A percentile compares a stretch with the other conserved stretches of the same genome.
These are phyloP conservation scores for Cutaneotrichosporon mucoides DNA, from an alignment of 1,284 basidiomycete genomes.

Conservation along the genomic window DNA sequence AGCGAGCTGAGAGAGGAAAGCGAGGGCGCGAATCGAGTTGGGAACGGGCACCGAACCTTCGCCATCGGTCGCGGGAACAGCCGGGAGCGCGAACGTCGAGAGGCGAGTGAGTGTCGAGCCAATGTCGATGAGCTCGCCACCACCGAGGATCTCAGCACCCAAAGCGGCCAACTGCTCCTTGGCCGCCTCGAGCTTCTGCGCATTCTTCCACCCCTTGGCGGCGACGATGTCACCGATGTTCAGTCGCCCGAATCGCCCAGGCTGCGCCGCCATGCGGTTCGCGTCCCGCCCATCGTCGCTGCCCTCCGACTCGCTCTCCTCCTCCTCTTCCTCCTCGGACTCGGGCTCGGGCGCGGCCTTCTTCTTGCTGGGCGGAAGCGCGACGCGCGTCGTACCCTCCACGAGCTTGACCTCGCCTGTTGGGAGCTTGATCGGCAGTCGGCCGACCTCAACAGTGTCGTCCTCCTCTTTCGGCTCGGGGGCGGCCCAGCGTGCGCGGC, in stretches of 20 bases:
- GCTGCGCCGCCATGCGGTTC: conserved; percentile 37
- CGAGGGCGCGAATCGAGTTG: conserved; percentile 74
- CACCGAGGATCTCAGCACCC: conserved; percentile 82
- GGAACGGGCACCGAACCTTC: conserved; percentile 63
- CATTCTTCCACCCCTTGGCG: conserved; percentile 56
- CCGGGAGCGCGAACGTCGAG: conserved; percentile 74
- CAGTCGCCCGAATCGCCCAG: conserved; percentile 67
- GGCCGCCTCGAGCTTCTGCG: conserved; percentile 65
- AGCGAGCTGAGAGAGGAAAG: conserved; percentile 84
- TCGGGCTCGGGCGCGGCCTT: conserved; percentile 47
- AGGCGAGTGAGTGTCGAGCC: conserved; percentile 78
- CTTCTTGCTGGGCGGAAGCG: conserved; percentile 43
- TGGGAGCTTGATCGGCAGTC: conserved; percentile 79
- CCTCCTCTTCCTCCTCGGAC: conserved; percentile 49
- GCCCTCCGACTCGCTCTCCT: conserved; percentile 50
- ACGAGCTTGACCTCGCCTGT: conserved; percentile 64
- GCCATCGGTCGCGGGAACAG: conserved; percentile 58
- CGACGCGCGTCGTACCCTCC: conserved; percentile 49
- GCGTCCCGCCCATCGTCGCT: conserved; percentile 52
- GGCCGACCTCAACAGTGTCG: conserved; percentile 54
- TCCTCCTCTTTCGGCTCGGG: conserved; percentile 28
- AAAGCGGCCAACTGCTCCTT: conserved; percentile 85
- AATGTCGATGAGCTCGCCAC: conserved; percentile 54
- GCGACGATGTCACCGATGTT: conserved; percentile 71
- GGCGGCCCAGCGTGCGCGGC: conserved; percentile 31